These are phyloP conservation scores for Sindora glabra DNA, from an alignment of 306 rosid genomes.

Conservation along the genomic window DNA sequence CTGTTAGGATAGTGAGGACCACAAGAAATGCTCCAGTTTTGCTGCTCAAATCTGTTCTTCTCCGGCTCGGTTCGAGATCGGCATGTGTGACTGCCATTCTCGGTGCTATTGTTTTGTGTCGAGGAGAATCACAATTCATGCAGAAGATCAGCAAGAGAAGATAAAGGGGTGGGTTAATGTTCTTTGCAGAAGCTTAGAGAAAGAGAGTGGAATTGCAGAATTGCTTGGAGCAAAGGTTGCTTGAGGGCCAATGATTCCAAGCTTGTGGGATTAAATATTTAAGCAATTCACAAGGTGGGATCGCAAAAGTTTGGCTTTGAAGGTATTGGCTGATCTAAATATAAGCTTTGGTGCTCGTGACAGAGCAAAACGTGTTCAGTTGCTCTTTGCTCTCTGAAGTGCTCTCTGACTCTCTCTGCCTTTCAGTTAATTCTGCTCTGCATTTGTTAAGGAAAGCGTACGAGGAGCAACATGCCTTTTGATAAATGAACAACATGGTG, in stretches of 20 bases:
- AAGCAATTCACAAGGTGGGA: no score
- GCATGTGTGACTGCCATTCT: constrained; percentile 81
- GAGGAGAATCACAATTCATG: constrained; percentile 9
- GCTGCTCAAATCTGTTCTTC: constrained; percentile 50
- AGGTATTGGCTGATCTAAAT: no score
- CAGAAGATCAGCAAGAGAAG: background rate
- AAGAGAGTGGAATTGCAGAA: constrained; percentile 35
- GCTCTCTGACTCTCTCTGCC: no score
- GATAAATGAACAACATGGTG: no score
- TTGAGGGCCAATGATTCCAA: constrained; percentile 62
- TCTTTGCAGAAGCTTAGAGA: constrained; percentile 9
- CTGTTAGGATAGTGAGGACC: constrained; percentile 57
- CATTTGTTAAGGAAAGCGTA: no score
- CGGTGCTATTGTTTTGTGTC: no score
- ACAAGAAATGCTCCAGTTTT: constrained; percentile 57
- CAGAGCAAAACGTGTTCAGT: no score
- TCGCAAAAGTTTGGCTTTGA: constrained; percentile 25
- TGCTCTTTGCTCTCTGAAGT: no score
- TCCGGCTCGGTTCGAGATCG: constrained; percentile 65
- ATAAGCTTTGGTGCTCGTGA: no score
- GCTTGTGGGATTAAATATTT: constrained; percentile 22
- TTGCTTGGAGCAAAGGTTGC: constrained; percentile 92
- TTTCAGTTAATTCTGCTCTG: constrained; percentile 26
- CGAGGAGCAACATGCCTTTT: no score
- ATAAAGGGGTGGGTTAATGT: background rate